These are phyloP conservation scores for Curvularia sp. DNA, from an alignment of 2,329 filamentous ascomycete genomes.

Conservation along the genomic window DNA sequence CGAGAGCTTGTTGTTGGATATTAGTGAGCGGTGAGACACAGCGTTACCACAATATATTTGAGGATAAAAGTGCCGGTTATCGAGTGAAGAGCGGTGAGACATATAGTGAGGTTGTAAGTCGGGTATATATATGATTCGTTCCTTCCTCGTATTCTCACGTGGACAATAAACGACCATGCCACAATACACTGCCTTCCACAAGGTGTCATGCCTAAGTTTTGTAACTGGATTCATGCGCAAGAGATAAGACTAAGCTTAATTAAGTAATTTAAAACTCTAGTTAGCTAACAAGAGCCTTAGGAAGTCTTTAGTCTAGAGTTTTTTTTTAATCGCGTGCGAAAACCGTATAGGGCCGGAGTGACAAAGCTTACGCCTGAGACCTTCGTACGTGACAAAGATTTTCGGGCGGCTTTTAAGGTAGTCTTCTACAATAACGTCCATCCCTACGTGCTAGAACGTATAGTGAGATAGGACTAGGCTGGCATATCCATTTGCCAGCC, in stretches of 20 bases:
- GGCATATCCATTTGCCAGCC: no score
- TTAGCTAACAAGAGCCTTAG: no score
- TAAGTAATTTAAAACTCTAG: no score
- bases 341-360: no score
- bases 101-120: background rate
- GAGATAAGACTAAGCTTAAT: no score
- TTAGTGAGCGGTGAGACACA: conserved; percentile 33
- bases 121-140: background rate
- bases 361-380: no score
- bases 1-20: conserved; percentile 37
- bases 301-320: no score
- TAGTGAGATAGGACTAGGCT: no score
- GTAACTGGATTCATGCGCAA: no score
- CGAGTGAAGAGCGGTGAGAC: conserved; percentile 1
- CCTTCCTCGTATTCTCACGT: background rate
- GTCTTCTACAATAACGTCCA: background rate
- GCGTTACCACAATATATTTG: conserved; percentile 31
- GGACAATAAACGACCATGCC: background rate
- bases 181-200: background rate
- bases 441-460: no score
- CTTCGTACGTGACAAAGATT: no score
- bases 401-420: background rate
- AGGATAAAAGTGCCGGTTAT: conserved; percentile 34
- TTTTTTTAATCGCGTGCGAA: no score
- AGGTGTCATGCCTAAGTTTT: background rate